Conservation (phyloP, 306 rosid species). For the Begonia loranthoides region DNA sequence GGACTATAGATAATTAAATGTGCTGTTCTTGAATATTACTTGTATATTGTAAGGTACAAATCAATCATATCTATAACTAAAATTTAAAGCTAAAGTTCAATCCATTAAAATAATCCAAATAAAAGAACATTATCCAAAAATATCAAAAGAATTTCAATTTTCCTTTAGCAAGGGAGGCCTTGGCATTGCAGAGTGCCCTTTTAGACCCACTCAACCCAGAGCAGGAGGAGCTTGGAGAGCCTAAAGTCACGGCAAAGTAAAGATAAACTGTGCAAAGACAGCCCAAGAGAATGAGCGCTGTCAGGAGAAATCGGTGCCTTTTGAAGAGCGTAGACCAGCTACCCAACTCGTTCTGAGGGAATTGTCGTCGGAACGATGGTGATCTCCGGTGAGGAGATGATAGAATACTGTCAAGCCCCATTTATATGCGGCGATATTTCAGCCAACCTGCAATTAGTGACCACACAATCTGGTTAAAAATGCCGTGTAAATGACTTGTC, state of each 20-base stretch:
- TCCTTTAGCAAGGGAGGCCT: constrained; percentile 44
- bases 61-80: too few species aligned
- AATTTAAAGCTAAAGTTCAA: too few species aligned
- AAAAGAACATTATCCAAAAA: neutral
- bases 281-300: constrained; percentile 46
- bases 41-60: too few species aligned
- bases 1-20: too few species aligned
- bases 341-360: constrained; percentile 44
- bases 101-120: too few species aligned
- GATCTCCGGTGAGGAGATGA: constrained; percentile 53
- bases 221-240: constrained; percentile 29
- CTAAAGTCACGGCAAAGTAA: constrained; percentile 75
- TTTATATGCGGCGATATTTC: constrained; percentile 19
- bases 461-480: neutral
- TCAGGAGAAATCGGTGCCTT: constrained; percentile 78
- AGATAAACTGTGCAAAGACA: constrained; percentile 75
- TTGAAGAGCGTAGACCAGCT: constrained; percentile 63
- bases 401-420: constrained; percentile 73
- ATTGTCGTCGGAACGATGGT: constrained; percentile 49
- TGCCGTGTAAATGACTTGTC: too few species aligned
- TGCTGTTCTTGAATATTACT: too few species aligned
- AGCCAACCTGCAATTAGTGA: neutral
- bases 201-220: constrained; percentile 49
- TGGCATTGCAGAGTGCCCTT: constrained; percentile 52
- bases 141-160: constrained; percentile 66